Conservation (phyloP, 305 asterid genomes). For the Solanum hybrid region DNA sequence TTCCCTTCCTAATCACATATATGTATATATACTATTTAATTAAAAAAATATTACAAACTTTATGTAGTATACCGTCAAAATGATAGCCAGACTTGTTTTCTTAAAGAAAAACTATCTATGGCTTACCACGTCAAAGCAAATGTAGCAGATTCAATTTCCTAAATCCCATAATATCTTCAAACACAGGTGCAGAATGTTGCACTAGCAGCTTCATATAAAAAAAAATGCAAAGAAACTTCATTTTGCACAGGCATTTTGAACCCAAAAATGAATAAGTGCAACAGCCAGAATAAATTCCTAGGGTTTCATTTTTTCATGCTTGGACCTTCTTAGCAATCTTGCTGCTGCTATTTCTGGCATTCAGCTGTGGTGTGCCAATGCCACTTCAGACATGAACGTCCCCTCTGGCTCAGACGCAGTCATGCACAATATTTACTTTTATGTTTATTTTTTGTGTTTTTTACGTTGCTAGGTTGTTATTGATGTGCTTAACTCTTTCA, state of each 20-base stretch:
- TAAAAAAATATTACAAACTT: not conserved
- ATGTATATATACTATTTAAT: not conserved
- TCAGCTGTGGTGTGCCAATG: not conserved
- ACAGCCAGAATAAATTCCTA: not conserved
- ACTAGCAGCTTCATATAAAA: not conserved
- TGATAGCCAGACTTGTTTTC: not conserved
- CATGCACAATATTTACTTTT: not conserved
- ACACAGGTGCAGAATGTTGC: not conserved
- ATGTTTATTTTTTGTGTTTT: not conserved
- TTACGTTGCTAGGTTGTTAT: not conserved
- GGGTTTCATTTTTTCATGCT: not conserved
- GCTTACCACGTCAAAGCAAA: not conserved
- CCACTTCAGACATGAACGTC: not conserved
- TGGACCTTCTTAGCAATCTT: not conserved
- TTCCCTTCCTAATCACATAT: not conserved
- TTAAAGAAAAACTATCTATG: not conserved
- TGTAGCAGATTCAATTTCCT: not conserved
- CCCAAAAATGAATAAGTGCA: not conserved
- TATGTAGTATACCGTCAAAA: not conserved
- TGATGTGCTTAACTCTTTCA: not conserved
- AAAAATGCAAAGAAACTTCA: not conserved
- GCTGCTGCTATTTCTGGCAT: not conserved
- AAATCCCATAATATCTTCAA: not conserved
- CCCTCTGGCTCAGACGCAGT: not conserved
- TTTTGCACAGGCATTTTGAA: not conserved